phyloP scores from a whole-genome alignment of 805 yeast genomes.

The Suhomyces pyralidae region DNA sequence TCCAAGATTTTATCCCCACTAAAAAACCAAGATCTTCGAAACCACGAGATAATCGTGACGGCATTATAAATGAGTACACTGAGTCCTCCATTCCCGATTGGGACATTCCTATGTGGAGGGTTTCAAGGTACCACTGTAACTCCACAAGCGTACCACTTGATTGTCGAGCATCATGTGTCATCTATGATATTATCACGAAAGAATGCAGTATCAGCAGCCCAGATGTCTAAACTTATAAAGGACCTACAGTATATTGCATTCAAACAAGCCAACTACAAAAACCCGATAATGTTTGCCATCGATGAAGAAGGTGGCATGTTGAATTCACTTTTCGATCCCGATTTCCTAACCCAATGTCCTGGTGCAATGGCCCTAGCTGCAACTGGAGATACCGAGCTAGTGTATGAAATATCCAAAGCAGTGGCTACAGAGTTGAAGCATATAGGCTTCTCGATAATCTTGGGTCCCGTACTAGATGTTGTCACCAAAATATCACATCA shows the following conservation, averaged over 20 bases:
- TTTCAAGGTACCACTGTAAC: slow-evolving; percentile 55
- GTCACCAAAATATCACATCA: slow-evolving; percentile 55
- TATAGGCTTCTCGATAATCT: slow-evolving; percentile 53
- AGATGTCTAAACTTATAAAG: slow-evolving; percentile 46
- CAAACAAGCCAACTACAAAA: slow-evolving; percentile 43
- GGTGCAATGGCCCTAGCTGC: slow-evolving; percentile 66
- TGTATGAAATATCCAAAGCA: slow-evolving; percentile 52
- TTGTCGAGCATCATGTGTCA: slow-evolving; percentile 49
- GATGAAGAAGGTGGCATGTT: slow-evolving; percentile 67
- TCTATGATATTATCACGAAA: slow-evolving; percentile 51
- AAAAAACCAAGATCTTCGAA: background rate
- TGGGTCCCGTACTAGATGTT: slow-evolving; percentile 65
- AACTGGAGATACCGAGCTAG: slow-evolving; percentile 47
- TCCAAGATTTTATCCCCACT: background rate
- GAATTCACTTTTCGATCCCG: slow-evolving; percentile 53
- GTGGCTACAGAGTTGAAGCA: slow-evolving; percentile 49
- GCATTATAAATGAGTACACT: slow-evolving; percentile 7
- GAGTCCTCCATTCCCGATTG: slow-evolving; percentile 20
- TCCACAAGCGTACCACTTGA: slow-evolving; percentile 50
- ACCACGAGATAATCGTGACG: background rate
- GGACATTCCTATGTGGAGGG: slow-evolving; percentile 59
- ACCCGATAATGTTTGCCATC: slow-evolving; percentile 55
- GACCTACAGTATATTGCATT: slow-evolving; percentile 56
- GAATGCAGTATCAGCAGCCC: slow-evolving; percentile 49
- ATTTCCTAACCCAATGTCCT: slow-evolving; percentile 54